Conservation (phyloP, 1,284 basidiomycete genomes). For the Apiotrichum laibachii region DNA sequence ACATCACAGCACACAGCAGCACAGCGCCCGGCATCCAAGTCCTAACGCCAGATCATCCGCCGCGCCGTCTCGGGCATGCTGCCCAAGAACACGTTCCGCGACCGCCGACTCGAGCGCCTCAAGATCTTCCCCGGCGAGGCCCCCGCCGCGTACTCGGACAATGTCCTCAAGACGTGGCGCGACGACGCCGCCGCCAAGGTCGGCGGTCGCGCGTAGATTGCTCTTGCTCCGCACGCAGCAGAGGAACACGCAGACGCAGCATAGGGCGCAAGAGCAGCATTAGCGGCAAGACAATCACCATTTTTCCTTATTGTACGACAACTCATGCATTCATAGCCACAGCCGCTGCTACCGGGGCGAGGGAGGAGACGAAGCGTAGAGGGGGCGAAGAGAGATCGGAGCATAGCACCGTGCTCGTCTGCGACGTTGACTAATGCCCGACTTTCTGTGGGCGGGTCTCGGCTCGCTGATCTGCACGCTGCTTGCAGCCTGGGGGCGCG, state of each 20-base stretch:
- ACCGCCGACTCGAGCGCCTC: constrained; percentile 75
- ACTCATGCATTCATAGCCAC: constrained; percentile 9
- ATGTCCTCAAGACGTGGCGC: constrained; percentile 43
- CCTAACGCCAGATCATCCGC: constrained; percentile 71
- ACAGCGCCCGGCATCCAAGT: no score
- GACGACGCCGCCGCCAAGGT: constrained; percentile 13
- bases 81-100: constrained; percentile 89
- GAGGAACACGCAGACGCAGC: no score
- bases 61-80: constrained; percentile 94
- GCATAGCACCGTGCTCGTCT: no score
- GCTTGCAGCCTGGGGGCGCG: no score
- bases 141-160: constrained; percentile 30
- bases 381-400: background rate
- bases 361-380: background rate
- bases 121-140: constrained; percentile 71
- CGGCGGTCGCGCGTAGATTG: background rate
- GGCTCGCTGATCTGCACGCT: no score
- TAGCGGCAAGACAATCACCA: background rate
- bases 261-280: no score
- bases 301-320: background rate
- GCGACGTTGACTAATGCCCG: no score
- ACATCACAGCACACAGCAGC: no score
- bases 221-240: background rate
- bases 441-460: no score
- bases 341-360: background rate